These are phyloP conservation scores for Phytopythium cucurbitacearum DNA, from an alignment of 352 stramenopile genomes.

Conservation along the genomic window DNA sequence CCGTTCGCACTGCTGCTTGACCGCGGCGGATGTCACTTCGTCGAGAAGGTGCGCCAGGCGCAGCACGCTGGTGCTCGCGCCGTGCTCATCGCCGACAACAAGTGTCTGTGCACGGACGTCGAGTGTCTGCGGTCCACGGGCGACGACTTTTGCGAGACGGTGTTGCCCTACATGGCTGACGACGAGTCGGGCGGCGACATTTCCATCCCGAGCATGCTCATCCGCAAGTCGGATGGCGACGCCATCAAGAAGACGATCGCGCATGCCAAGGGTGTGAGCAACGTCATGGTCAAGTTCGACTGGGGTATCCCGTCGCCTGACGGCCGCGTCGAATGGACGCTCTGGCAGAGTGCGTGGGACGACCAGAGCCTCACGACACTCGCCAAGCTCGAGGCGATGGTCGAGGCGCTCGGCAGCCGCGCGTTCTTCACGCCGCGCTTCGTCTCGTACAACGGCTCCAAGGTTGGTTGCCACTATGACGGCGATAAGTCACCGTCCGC, in stretches of 20 bases:
- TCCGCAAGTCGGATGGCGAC: slow-evolving; percentile 94
- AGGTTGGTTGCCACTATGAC: slow-evolving; percentile 86
- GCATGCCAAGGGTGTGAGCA: slow-evolving; percentile 83
- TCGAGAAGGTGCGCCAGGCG: slow-evolving; percentile 92
- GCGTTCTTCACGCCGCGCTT: slow-evolving; percentile 96
- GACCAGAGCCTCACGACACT: slow-evolving; percentile 74
- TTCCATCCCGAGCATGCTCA: slow-evolving; percentile 95
- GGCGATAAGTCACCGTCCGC: slow-evolving; percentile 54
- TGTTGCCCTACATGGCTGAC: slow-evolving; percentile 89
- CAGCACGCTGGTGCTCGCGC: slow-evolving; percentile 91
- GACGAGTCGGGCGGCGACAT: slow-evolving; percentile 96
- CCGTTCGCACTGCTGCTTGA: slow-evolving; percentile 96
- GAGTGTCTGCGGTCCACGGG: slow-evolving; percentile 67
- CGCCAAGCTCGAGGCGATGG: slow-evolving; percentile 77
- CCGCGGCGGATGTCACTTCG: slow-evolving; percentile 95
- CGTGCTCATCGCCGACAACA: slow-evolving; percentile 96
- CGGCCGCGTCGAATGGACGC: slow-evolving; percentile 94
- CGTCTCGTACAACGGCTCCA: slow-evolving; percentile 95
- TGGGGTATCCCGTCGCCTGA: slow-evolving; percentile 93
- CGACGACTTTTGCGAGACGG: slow-evolving; percentile 85
- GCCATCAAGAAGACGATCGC: slow-evolving; percentile 88
- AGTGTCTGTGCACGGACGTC: slow-evolving; percentile 91
- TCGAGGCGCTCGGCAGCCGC: slow-evolving; percentile 83
- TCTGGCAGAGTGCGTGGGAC: slow-evolving; percentile 96
- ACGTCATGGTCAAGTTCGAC: slow-evolving; percentile 94